Percentiles rank a stretch among this genome's conserved stretches.
phyloP scores from a whole-genome alignment of 148 eudicot species.

The Talinum fruticosum region DNA sequence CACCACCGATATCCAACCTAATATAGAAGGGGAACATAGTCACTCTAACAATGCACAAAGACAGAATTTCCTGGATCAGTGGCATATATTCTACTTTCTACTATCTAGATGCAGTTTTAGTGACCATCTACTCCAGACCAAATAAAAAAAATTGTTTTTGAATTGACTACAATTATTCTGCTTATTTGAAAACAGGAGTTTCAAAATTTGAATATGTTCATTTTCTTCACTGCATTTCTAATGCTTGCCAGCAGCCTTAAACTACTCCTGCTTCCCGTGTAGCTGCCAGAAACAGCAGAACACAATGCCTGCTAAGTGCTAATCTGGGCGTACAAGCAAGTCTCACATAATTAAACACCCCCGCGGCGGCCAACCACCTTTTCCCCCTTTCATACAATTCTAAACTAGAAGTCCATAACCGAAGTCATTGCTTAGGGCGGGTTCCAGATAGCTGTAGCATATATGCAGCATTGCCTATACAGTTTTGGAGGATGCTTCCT shows the following conservation, averaged over 20 bases:
- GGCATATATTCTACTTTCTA: neutral
- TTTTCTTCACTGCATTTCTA: neutral
- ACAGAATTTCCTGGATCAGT: neutral
- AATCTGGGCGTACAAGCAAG: neutral
- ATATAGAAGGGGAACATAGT: neutral
- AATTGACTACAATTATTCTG: neutral
- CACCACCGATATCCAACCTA: neutral
- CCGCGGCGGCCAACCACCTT: too few relatives aligned
- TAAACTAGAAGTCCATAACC: too few relatives aligned
- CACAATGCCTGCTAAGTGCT: neutral
- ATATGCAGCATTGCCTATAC: too few relatives aligned
- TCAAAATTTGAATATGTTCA: neutral
- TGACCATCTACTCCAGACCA: neutral
- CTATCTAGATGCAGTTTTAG: neutral
- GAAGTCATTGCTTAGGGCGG: too few relatives aligned
- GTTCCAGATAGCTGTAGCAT: too few relatives aligned
- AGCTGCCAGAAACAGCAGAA: neutral
- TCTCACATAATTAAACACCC: neutral
- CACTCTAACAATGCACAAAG: neutral
- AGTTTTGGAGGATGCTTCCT: too few relatives aligned
- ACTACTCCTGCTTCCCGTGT: neutral
- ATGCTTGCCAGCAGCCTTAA: neutral
- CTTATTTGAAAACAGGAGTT: neutral
- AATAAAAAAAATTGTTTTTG: neutral
- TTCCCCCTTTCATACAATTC: neutral